Base-by-base conservation (phyloP, 192 early-diverging fungal genomes). In the Lunasporangiospora selenospora region DNA sequence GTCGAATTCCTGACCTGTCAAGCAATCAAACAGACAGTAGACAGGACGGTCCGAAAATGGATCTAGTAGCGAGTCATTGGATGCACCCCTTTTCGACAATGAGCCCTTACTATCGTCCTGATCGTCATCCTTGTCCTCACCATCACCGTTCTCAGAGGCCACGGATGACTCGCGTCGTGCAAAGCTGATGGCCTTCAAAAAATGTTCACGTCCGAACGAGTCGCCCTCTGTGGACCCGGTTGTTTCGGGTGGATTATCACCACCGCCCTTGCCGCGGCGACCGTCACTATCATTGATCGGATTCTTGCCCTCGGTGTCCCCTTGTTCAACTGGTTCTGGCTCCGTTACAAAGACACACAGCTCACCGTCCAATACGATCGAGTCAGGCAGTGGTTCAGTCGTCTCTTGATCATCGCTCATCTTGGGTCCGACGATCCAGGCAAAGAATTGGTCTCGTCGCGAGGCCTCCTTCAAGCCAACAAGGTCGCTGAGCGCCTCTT, bases 11-110 rank as follows among this genome's bases (percentile, higher is more conserved):
- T 66, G 31, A 6, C 60, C 37, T 8, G 64, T 51, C 18, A 83
- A 38, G 26, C 64, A 58, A 50, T 86, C 84, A 64, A 86, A 86
- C 1, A 86, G 32, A 15, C 77, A 76, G 37, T 81, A 86, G 2
- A 76, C 34, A 5, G 78, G 75, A 4, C 60, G 44, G 6, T 65
- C 48, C 75, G 41, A n/a, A n/a, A n/a, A n/a, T n/a, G n/a, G n/a
- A n/a, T n/a, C n/a, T n/a, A n/a, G n/a, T n/a, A n/a, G n/a, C n/a
- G n/a, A n/a, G n/a, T n/a, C n/a, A n/a, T n/a, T n/a, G n/a, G n/a
- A n/a, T n/a, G n/a, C n/a, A n/a, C n/a, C n/a, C n/a, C n/a, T n/a
- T n/a, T n/a, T n/a, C n/a, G n/a, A n/a, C n/a, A n/a, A n/a, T 34
- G 32, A 24, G 29, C 15, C 9, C 15, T 16, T 56, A 13, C 21